These are phyloP conservation scores for Pyrrhoderma lamaoense DNA, from an alignment of 1,284 basidiomycete species.

Conservation along the genomic window DNA sequence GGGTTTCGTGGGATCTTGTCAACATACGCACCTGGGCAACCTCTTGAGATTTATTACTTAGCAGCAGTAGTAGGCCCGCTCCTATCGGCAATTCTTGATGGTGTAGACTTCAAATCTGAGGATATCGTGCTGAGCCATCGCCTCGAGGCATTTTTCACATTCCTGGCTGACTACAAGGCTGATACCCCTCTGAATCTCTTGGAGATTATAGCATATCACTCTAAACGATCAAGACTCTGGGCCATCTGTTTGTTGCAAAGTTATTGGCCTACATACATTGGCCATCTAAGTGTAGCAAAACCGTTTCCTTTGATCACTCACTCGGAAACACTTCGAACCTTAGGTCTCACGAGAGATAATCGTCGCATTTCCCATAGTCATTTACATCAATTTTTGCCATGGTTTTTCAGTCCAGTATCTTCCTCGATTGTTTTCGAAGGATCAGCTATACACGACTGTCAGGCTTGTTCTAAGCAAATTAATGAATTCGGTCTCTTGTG, in stretches of 20 bases:
- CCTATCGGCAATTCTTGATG: constrained; percentile 52
- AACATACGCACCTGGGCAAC: constrained; percentile 50
- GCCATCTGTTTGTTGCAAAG: constrained; percentile 51
- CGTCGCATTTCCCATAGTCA: constrained; percentile 30
- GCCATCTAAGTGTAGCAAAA: constrained; percentile 54
- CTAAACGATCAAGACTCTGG: constrained; percentile 41
- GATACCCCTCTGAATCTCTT: constrained; percentile 66
- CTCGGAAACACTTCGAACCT: constrained; percentile 20
- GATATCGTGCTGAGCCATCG: constrained; percentile 37
- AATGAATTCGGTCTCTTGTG: constrained; percentile 58
- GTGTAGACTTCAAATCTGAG: constrained; percentile 34
- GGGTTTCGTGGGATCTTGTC: constrained; percentile 32
- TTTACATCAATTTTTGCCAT: constrained; percentile 59
- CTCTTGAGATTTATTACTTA: constrained; percentile 47
- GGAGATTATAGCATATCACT: constrained; percentile 61
- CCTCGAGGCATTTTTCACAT: constrained; percentile 49
- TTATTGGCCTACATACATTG: constrained; percentile 60
- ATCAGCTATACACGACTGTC: constrained; percentile 40
- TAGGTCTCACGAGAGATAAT: not conserved
- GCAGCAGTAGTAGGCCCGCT: constrained; percentile 53
- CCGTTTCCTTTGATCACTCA: constrained; percentile 38
- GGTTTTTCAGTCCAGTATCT: constrained; percentile 42
- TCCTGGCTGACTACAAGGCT: constrained; percentile 53
- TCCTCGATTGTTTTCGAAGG: constrained; percentile 30
- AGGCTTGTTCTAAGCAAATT: constrained; percentile 44